Evolutionary conservation across 164 flowering plant genomes (phyloP).

Genomic region (Vitis rotundifolia): DNA sequence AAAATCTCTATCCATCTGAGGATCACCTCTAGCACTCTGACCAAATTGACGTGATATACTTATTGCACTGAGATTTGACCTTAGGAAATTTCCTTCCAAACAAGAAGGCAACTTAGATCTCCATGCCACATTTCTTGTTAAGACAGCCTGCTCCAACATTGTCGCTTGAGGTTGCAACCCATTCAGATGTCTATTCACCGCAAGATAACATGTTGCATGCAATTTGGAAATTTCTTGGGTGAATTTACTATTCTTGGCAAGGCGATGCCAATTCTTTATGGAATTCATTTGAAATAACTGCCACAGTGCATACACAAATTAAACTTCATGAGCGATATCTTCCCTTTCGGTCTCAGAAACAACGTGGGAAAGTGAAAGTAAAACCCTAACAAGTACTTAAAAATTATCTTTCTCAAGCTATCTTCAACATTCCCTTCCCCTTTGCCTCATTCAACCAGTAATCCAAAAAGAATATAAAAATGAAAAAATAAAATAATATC

Average conservation of each 20-base stretch:
- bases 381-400: too few species aligned
- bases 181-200: background rate
- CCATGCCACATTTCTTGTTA: background rate
- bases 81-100: conserved; percentile 6
- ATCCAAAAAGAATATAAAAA: too few species aligned
- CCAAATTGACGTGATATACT: conserved; percentile 24
- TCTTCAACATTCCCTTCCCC: too few species aligned
- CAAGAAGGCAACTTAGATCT: too few species aligned
- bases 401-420: too few species aligned
- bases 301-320: background rate
- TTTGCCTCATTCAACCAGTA: too few species aligned
- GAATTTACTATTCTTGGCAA: conserved; percentile 1
- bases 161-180: background rate
- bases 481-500: too few species aligned
- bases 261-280: conserved; percentile 5
- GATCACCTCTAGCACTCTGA: conserved; percentile 19
- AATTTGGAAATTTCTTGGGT: background rate
- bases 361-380: too few species aligned
- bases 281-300: conserved; percentile 6
- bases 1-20: conserved; percentile 57
- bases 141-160: background rate
- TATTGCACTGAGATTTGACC: conserved; percentile 9
- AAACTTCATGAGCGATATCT: background rate
- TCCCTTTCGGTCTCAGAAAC: too few species aligned
- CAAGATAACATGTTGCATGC: background rate